Percentiles rank a stretch among this genome's conserved stretches.
phyloP scores from a whole-genome alignment of 345 rosid genomes.

The Gynandropsis gynandra region DNA sequence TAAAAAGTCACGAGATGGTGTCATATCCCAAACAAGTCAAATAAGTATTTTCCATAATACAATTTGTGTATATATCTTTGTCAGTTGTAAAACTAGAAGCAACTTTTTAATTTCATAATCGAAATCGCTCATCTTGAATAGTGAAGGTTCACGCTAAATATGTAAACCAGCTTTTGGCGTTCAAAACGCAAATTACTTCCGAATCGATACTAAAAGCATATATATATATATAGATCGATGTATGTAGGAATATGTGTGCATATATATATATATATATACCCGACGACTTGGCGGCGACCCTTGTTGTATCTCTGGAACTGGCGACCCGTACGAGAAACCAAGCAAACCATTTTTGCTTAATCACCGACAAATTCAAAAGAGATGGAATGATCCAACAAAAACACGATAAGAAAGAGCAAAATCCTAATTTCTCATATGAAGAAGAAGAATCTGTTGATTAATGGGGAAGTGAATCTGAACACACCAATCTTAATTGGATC shows the following conservation, averaged over 20 bases:
- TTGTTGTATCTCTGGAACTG: constrained; percentile 63
- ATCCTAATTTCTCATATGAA: constrained; percentile 5
- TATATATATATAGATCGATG: constrained; percentile 2
- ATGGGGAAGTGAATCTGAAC: constrained; percentile 4
- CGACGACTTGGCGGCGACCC: constrained; percentile 91
- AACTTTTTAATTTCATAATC: too few relatives aligned
- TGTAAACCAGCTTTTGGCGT: too few relatives aligned
- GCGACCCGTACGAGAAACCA: constrained; percentile 72
- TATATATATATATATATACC: constrained; percentile 36
- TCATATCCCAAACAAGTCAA: too few relatives aligned
- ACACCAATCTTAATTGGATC: constrained; percentile 4
- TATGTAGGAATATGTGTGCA: background rate
- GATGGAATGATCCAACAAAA: constrained; percentile 13
- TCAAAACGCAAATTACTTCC: too few relatives aligned
- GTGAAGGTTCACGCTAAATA: too few relatives aligned
- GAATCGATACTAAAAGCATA: background rate
- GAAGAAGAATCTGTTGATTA: constrained; percentile 18
- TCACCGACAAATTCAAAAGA: too few relatives aligned
- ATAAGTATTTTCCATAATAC: too few relatives aligned
- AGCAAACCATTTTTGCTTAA: constrained; percentile 39
- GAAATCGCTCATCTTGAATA: constrained; percentile 6
- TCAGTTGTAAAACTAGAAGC: too few relatives aligned
- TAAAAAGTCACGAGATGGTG: too few relatives aligned
- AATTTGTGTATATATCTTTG: background rate
- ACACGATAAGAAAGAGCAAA: constrained; percentile 1